Conservation (phyloP, 495 filamentous ascomycete genomes). For the Choiromyces venosus region DNA sequence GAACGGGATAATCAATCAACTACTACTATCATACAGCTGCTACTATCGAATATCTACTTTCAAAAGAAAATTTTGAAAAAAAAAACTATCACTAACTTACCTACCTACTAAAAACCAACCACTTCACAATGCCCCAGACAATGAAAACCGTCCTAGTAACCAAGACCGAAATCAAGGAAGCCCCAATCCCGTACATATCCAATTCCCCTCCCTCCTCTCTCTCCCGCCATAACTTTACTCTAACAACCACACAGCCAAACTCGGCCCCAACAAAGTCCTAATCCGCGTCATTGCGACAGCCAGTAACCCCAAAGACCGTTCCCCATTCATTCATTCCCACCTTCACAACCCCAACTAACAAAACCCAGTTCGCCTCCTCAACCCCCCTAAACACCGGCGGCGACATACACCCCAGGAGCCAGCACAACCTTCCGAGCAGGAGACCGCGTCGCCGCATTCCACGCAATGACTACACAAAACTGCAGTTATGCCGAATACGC, state of each 20-base stretch:
- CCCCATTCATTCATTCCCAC: background rate
- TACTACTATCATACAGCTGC: background rate
- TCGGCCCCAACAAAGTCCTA: slow-evolving; percentile 53
- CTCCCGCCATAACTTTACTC: background rate
- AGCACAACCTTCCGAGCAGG: slow-evolving; percentile 46
- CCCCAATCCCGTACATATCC: slow-evolving; percentile 23
- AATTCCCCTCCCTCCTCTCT: too few relatives aligned
- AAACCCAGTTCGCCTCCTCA: background rate
- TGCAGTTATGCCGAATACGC: slow-evolving; percentile 47
- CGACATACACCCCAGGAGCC: slow-evolving; percentile 46
- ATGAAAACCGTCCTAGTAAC: slow-evolving; percentile 15
- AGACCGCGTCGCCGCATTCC: slow-evolving; percentile 47
- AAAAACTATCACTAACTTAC: background rate
- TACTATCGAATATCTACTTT: background rate
- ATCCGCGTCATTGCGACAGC: slow-evolving; percentile 65
- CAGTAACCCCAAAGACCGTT: slow-evolving; percentile 74
- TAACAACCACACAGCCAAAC: slow-evolving; percentile 5
- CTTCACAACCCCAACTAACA: background rate
- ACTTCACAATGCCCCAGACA: slow-evolving; percentile 14
- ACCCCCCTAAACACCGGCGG: slow-evolving; percentile 43
- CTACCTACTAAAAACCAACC: background rate
- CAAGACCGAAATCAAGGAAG: slow-evolving; percentile 6
- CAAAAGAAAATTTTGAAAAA: background rate
- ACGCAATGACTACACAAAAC: slow-evolving; percentile 35
- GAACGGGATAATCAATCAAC: background rate